Base-by-base conservation (phyloP, 2,329 filamentous ascomycete species). In the Colletotrichum endophyticum region DNA sequence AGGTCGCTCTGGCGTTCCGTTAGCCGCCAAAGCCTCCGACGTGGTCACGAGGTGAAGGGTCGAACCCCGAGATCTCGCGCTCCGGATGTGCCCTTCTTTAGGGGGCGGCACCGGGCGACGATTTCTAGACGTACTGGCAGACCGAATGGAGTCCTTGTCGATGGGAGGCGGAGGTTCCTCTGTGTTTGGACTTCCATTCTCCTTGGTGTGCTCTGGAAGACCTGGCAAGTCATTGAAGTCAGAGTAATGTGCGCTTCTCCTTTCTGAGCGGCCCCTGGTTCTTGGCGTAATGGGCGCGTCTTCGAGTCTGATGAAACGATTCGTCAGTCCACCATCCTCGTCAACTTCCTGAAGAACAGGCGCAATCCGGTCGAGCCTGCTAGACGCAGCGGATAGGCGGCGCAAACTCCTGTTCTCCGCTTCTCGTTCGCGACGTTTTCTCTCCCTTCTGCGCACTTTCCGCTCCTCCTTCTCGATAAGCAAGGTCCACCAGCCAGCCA, bases 401-500 rank as follows among this genome's bases (percentile, higher is more conserved):
- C 96, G 91, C 34, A 97, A 89, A 77, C 92, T 95, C 83, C 95
- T 94, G 73, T 92, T 92, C 81, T 99, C 95, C 2, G 91, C 90
- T 81, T 99, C 96, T 80, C 92, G 93, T 83, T 99, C 96, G 82
- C 91, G 95, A 11, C 96, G 92, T 82, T 96, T 98, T 70, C 92
- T 91, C 81, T 98, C 96, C 78, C 94, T 90, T 77, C 96, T 90
- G 77, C 87, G 90, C 78, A 96, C 93, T 84, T 99, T 99, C 11
- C 96, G 92, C 83, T 96, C 92, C 82, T 99, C 97, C 84, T 99
- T 99, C 82, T 99, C 97, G 12, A 99, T 92, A 53, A 99, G 87
- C 32, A 99, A 86, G 5, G 95, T 95, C 97, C 97, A 99, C 97
- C 97, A 99, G 8, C 97, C 97, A 67, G 96, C 95, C 66, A 99